Percentiles rank a stretch among this genome's conserved stretches.
These are phyloP conservation scores for Aspergillus campestris DNA, from an alignment of 495 filamentous ascomycete species.

Conservation along the genomic window DNA sequence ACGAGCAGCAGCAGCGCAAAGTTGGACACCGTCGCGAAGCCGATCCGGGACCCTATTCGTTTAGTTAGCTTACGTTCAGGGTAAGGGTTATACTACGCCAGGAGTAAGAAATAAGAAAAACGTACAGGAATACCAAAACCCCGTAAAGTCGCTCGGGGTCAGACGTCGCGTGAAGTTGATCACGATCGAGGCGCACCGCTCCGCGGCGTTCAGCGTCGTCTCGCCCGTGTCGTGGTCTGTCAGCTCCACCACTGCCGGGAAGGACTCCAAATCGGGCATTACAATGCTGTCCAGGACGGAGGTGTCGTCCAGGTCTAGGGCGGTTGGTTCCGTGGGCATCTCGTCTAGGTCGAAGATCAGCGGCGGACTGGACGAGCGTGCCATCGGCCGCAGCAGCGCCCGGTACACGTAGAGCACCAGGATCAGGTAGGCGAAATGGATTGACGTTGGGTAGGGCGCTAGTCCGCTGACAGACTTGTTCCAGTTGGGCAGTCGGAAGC, in stretches of 20 bases:
- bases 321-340: slow-evolving; percentile 13
- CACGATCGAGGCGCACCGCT: slow-evolving; percentile 26
- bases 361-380: slow-evolving; percentile 24
- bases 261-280: slow-evolving; percentile 14
- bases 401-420: slow-evolving; percentile 31
- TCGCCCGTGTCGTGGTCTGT: slow-evolving; percentile 20
- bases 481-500: slow-evolving; percentile 23
- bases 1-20: slow-evolving; percentile 28
- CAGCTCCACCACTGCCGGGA: slow-evolving; percentile 21
- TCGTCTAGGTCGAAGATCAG: slow-evolving; percentile 28
- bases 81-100: background rate
- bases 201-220: slow-evolving; percentile 23
- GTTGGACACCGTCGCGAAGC: slow-evolving; percentile 30
- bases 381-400: slow-evolving; percentile 28
- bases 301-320: slow-evolving; percentile 11
- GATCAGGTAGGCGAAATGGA: slow-evolving; percentile 30
- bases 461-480: slow-evolving; percentile 23
- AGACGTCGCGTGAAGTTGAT: slow-evolving; percentile 24
- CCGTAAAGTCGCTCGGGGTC: slow-evolving; percentile 22
- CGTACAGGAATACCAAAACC: slow-evolving; percentile 34
- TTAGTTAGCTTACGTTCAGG: background rate
- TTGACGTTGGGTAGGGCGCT: slow-evolving; percentile 21
- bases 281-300: slow-evolving; percentile 16
- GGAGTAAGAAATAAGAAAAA: background rate
- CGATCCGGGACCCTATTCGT: slow-evolving; percentile 25